Base-by-base conservation (phyloP, 2,329 filamentous ascomycete genomes). In the Cladosporium sphaerospermum region DNA sequence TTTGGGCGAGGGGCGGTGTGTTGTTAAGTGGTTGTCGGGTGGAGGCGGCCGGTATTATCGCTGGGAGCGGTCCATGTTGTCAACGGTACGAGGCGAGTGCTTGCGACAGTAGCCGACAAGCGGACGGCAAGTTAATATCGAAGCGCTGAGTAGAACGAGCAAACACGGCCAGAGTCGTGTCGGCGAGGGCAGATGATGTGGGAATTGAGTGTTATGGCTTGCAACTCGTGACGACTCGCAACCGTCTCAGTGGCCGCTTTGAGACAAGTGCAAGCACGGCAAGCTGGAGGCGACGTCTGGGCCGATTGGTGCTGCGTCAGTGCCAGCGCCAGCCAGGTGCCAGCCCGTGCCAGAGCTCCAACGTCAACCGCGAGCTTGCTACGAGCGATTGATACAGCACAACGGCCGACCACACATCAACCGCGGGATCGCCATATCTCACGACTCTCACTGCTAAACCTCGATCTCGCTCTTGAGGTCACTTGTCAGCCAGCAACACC, bases 51-150 rank as follows among this genome's bases (percentile, higher is more conserved):
- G 41, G 16, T 43, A 41, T 37, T 51, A 51, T 51, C 48, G 48
- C 40, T 43, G 40, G 9, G 33, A 37, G 31, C 40, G 40, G 33
- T 23, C 48, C 48, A 51, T 51, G 48, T 16, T 51, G 48, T 44
- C 14, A 18, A 44, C 48, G 31, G 44, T 51, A 16, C 32, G 48
- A 18, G 32, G 48, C 37, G 32, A 18, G 36, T 51, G 32, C 48
- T 43, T 37, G 40, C 18, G 32, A 40, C 18, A 28, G 3, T 3
- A 43, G 48, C 48, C 31, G 44, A 40, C 40, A 51, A 51, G 31
- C 48, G 40, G 9, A 31, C 23, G 23, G 23, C 23, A 28, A 28
- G 23, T 28, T 28, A 28, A 28, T 28, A 28, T 28, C 5, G 23
- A 5, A 7, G 23, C 3, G 23, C 23, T 28, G 23, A 28, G 23